Conservation (phyloP, 768 basidiomycete species). For the Amanita pallidorosea region DNA sequence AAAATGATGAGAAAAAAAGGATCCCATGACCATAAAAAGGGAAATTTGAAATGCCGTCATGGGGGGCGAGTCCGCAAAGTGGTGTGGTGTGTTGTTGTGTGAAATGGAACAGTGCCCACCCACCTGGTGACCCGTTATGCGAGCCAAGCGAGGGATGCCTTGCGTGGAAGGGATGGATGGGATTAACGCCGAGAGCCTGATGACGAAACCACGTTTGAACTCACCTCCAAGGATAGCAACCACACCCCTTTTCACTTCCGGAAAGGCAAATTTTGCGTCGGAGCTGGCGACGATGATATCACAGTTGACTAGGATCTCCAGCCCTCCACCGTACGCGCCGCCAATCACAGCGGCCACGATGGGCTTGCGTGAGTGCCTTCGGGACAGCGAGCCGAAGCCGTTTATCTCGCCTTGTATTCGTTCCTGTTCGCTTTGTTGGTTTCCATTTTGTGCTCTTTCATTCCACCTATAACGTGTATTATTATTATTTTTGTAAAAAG, state of each 20-base stretch:
- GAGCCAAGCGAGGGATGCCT: conserved; percentile 62
- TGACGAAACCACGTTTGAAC: conserved; percentile 10
- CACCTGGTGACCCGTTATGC: conserved; percentile 69
- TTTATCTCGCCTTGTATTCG: conserved; percentile 25
- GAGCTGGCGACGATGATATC: conserved; percentile 64
- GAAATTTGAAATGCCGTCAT: conserved; percentile 3
- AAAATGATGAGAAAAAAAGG: neutral
- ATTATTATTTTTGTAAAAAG: too few species aligned
- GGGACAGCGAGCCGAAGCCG: conserved; percentile 69
- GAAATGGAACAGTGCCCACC: too few species aligned
- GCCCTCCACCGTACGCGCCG: conserved; percentile 57
- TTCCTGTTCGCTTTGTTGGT: conserved; percentile 30
- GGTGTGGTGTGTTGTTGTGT: too few species aligned
- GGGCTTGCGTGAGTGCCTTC: conserved; percentile 57
- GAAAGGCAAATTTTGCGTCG: conserved; percentile 60
- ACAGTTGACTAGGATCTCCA: conserved; percentile 64
- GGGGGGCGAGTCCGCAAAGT: too few species aligned
- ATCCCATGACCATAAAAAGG: neutral
- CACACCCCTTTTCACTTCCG: conserved; percentile 73
- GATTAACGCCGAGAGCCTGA: neutral
- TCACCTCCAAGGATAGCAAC: conserved; percentile 61
- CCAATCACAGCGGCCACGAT: conserved; percentile 77
- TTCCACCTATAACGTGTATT: conserved; percentile 50
- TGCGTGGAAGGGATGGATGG: neutral
- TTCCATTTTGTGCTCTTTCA: conserved; percentile 33